Evolutionary conservation across 73 alveolate species (phyloP), one percentile per base, ranked within the genome.

Genomic region (Paramecium primaurelia): DNA sequence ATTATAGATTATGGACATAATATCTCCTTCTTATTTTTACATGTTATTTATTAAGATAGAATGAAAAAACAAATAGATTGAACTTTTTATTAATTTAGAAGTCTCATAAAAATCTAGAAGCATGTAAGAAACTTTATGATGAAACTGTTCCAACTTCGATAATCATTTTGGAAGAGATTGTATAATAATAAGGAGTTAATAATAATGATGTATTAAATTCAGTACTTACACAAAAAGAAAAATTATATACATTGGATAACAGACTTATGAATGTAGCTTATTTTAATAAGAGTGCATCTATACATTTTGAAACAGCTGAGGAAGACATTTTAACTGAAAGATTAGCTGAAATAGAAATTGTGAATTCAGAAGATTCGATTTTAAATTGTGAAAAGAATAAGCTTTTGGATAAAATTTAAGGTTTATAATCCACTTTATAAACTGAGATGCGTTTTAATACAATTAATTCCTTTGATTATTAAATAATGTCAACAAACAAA

Each of bases 71-170:
- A 11, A 80, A 40, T 45, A 37, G 91, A 42, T 25, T 80, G 30
- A 47, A 49, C 2, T 44, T 44, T 80, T 36, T 80, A 8, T 26
- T 44, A 12, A 80, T 80, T 1, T 28, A 49, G 4, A 80, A 80
- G 16, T 45, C 71, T 32, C 71, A 45, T 80, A 26, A 42, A 20
- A 80, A 80, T 80, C 30, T 80, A 49, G 75, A 80, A 20, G 91
- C 91, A 4, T 80, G 91, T 25, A 80, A 80, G 28, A 80, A 47
- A 80, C 47, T 80, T 11, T 80, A 80, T 47, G 91, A 80, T 80
- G 91, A 80, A 80, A 80, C 91, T 0, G 91, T 80, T 8, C 91
- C 91, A 14, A 49, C 91, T n/a, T 80, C 71, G 7, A 80, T 80
- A 3, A 80, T 80, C n/a, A 80, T 80, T n/a, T 44, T 80, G 6